Percentiles rank a stretch among this genome's conserved stretches.
Conservation (phyloP, 164 flowering plant species). For the Piper longum region DNA sequence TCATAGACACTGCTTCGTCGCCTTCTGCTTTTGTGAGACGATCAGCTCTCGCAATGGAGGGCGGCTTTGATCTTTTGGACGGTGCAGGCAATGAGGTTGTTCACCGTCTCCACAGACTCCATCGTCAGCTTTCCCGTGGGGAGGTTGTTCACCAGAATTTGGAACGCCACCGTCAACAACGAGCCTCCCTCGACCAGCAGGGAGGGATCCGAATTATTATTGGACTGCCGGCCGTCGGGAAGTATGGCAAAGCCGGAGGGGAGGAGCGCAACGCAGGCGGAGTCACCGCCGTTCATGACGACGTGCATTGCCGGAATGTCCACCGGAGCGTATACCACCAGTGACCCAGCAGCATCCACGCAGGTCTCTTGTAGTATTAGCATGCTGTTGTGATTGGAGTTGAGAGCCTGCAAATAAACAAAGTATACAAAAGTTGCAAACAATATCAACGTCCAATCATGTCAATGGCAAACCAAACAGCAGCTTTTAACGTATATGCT, state of each 20-base stretch:
- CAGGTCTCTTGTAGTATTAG: constrained; percentile 89
- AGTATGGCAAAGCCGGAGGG: constrained; percentile 86
- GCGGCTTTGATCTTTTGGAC: constrained; percentile 95
- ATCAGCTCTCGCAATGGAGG: constrained; percentile 61
- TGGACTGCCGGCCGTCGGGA: constrained; percentile 37
- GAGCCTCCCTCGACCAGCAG: constrained; percentile 45
- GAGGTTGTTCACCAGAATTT: constrained; percentile 77
- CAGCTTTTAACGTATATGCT: too few species aligned
- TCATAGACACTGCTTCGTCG: too few species aligned
- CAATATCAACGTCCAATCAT: not conserved
- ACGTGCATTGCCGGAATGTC: constrained; percentile 95
- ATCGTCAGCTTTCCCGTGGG: constrained; percentile 93
- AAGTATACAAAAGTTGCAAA: not conserved
- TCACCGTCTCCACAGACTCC: constrained; percentile 94
- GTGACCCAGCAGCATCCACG: constrained; percentile 73
- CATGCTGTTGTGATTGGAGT: constrained; percentile 83
- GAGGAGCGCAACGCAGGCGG: constrained; percentile 81
- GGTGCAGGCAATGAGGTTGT: constrained; percentile 88
- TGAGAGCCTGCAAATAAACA: constrained; percentile 53
- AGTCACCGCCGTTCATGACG: constrained; percentile 97
- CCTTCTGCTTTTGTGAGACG: not conserved
- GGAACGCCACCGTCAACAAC: constrained; percentile 83
- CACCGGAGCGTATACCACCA: constrained; percentile 96
- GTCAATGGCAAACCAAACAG: not conserved
- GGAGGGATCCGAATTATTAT: constrained; percentile 1